phyloP scores from a whole-genome alignment of 2,329 filamentous ascomycete species.

The Parasarocladium wereldwijsianum region DNA sequence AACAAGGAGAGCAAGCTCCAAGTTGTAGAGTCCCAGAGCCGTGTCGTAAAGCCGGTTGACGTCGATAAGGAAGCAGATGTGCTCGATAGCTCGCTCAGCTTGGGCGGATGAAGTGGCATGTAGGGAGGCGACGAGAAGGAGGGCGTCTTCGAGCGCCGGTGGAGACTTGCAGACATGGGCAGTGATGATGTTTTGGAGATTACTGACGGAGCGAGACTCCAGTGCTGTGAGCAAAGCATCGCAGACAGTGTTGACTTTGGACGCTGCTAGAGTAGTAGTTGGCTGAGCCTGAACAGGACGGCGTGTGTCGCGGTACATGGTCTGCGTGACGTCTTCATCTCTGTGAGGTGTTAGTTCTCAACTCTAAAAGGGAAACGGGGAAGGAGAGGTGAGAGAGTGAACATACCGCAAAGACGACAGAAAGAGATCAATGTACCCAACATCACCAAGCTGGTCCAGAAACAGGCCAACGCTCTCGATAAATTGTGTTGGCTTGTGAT shows the following conservation, averaged over 20 bases:
- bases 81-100: constrained; percentile 81
- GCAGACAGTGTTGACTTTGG: constrained; percentile 79
- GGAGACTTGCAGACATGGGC: constrained; percentile 88
- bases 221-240: constrained; percentile 66
- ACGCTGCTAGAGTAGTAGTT: constrained; percentile 6
- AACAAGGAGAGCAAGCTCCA: constrained; percentile 78
- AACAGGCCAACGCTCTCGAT: constrained; percentile 62
- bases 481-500: constrained; percentile 81
- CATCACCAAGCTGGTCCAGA: constrained; percentile 68
- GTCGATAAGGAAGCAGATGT: constrained; percentile 95
- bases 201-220: constrained; percentile 39
- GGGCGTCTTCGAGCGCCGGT: constrained; percentile 74
- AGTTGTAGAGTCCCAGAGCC: constrained; percentile 78
- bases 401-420: constrained; percentile 66
- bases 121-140: constrained; percentile 64
- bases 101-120: constrained; percentile 52
- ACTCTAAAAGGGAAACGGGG: too few relatives aligned
- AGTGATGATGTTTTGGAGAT: constrained; percentile 86
- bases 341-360: constrained; percentile 24
- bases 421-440: constrained; percentile 79
- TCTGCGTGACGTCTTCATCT: constrained; percentile 84
- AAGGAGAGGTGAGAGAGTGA: too few relatives aligned
- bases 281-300: constrained; percentile 15
- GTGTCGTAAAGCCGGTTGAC: constrained; percentile 85
- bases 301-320: constrained; percentile 83